Base-by-base conservation (phyloP, 768 basidiomycete genomes). In the Auricularia cornea region DNA sequence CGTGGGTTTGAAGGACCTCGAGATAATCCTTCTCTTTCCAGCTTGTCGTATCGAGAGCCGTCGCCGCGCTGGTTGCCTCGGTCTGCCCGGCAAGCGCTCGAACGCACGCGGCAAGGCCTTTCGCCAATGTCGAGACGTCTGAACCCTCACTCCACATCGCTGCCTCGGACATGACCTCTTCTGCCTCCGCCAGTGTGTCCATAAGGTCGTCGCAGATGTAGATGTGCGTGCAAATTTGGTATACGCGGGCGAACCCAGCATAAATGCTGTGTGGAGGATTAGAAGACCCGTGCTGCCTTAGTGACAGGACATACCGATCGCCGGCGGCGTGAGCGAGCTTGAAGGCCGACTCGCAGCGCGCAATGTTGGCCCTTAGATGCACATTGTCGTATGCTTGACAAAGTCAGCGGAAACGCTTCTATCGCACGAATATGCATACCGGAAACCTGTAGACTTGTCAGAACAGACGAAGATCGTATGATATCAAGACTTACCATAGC, bases 251-350 rank as follows among this genome's bases (percentile, higher is more conserved):
- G 64, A 87, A 84, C 65, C 81, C 80, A 2, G 84, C 84, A 70
- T 86, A 88, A 12, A 86, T 78, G 18, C 88, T 88, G 61, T 14
- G 40, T 38, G 16, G 16, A 38, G 35, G n/a, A n/a, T n/a, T n/a
- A n/a, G n/a, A n/a, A n/a, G n/a, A n/a, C n/a, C n/a, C n/a, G n/a
- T n/a, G n/a, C n/a, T n/a, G n/a, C n/a, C n/a, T n/a, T n/a, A n/a
- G n/a, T n/a, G n/a, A n/a, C n/a, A n/a, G 5, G 11, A 66, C 74
- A 62, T 64, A 86, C 86, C 84, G 79, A 68, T 90, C 87, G 16
- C 87, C 87, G 10, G 86, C 83, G 66, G 84, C 84, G 59, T 83
- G 80, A 3, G 86, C 86, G 66, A 83, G 84, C 69, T 85, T 84
- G 31, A 86, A 73, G 10, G 86, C 85, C 68, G 84, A 79, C 69